Evolutionary conservation across 306 rosid species (phyloP), one percentile per base, ranked within the genome.

Genomic region (Amphicarpaea edgeworthii): DNA sequence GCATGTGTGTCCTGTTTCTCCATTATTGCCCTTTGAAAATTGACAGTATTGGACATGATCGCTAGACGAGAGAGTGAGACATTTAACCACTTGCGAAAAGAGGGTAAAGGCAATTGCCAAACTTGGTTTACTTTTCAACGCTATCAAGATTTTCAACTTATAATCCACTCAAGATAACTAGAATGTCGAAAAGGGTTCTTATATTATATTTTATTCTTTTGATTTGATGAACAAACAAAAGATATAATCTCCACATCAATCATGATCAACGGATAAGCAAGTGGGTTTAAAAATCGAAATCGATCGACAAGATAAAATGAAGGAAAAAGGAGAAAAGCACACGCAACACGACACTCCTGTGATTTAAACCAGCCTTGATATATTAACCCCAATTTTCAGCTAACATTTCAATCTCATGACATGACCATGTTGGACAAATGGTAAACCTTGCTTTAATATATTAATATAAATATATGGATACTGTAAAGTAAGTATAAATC

Each of bases 21-120:
- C 11, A 60, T 74, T 74, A 60, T 63, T 62, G 54, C 5, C 21
- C 28, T 73, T 73, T 19, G 30, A 42, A 42, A 41, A 58, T 42
- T 57, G 68, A 41, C 58, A 42, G 3, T n/a, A n/a, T 3, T 2
- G 72, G 51, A 75, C 54, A 40, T 21, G 8, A 37, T 32, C 1
- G 40, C 1, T 5, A 5, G 50, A 6, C 50, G 45, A 63, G 72
- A 76, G 65, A 37, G 79, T 63, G 53, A 30, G 37, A 30, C 37
- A 75, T 49, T 20, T 41, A 16, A 43, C 68, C 45, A 43, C 37
- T 30, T n/a, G n/a, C 16, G n/a, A 67, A 28, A 28, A 65, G 6
- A 23, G 8, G 37, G 10, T 9, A 16, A 7, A 11, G 17, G n/a
- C 32, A 77, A 24, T 12, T n/a, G 17, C n/a, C 59, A 16, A 24